Evolutionary conservation across 345 rosid species (phyloP).

Genomic region (Arabis alpina): DNA sequence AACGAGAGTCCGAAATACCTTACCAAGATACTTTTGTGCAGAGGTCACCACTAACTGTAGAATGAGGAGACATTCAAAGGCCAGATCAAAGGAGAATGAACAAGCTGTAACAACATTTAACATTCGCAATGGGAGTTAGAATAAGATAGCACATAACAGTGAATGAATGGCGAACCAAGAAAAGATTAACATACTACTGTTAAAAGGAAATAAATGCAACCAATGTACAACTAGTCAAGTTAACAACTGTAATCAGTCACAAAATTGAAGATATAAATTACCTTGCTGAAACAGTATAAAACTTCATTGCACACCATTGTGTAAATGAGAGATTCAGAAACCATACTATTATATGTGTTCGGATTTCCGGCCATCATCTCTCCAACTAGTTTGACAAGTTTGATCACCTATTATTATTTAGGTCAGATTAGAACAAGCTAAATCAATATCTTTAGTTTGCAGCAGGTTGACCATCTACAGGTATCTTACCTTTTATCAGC

Average conservation of each 20-base stretch:
- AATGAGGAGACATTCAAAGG: conserved; percentile 67
- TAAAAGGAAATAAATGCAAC: neutral
- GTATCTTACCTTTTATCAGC: conserved; percentile 62
- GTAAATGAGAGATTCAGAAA: conserved; percentile 58
- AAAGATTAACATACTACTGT: conserved; percentile 6
- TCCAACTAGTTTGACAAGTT: conserved; percentile 73
- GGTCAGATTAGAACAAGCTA: conserved; percentile 30
- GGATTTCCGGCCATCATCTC: conserved; percentile 63
- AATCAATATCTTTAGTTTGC: conserved; percentile 18
- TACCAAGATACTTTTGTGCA: conserved; percentile 46
- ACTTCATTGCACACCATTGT: conserved; percentile 63
- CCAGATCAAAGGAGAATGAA: conserved; percentile 69
- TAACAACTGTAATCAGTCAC: neutral
- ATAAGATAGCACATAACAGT: conserved; percentile 10
- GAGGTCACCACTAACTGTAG: conserved; percentile 62
- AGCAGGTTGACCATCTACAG: conserved; percentile 25
- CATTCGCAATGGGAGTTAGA: conserved; percentile 19
- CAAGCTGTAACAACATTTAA: conserved; percentile 61
- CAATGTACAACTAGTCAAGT: neutral
- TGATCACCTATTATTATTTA: conserved; percentile 53
- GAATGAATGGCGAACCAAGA: conserved; percentile 2
- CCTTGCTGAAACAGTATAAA: conserved; percentile 71
- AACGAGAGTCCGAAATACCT: too few species aligned
- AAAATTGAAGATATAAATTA: conserved; percentile 29
- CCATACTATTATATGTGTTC: conserved; percentile 45